Base-by-base conservation (phyloP, 2,329 filamentous ascomycete genomes). In the Scedosporium minutisporum region DNA sequence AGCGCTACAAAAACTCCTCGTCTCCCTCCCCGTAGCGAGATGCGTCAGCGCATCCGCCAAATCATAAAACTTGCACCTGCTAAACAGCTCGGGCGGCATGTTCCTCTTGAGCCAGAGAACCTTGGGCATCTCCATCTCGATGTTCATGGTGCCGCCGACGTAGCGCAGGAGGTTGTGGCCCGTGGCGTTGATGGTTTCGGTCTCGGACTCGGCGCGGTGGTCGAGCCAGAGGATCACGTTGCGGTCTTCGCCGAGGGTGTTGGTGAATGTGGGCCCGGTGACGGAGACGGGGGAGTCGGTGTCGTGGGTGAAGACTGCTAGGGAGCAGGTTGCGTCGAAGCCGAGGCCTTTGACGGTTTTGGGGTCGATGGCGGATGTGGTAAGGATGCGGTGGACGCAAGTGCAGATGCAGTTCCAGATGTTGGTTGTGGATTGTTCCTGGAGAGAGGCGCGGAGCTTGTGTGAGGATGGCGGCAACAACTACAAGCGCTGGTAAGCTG, bases 111-210 rank as follows among this genome's bases (percentile, higher is more conserved):
- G 82, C 95, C 95, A 99, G 63, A 97, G 82, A 1, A 97, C 91
- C 78, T 99, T 99, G 66, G 95, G 95, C 63, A 99, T 96, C 75
- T 99, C 95, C 95, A 99, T 99, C 80, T 99, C 95, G 67, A 97
- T 93, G 73, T 91, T 96, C 95, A 99, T 99, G 73, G 89, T 93
- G 66, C 95, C 95, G 68, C 95, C 95, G 18, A 99, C 95, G 72
- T 99, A 99, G 71, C 92, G 89, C 64, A 99, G 85, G 62, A 99
- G 81, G 74, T 96, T 95, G 80, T 99, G 95, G 61, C 87, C 83
- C 2, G 95, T 97, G 62, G 86, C 86, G 74, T 99, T 99, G 78
- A 99, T 96, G 77, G 90, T 89, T 66, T 90, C 87, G 0, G 93
- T 96, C 81, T 99, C 95, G 65, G 90, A 85, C 14, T 95, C 85